Percentiles rank a stretch among this genome's conserved stretches.
phyloP scores from a whole-genome alignment of 202 grass and related monocot species.

The Panicum virgatum region DNA sequence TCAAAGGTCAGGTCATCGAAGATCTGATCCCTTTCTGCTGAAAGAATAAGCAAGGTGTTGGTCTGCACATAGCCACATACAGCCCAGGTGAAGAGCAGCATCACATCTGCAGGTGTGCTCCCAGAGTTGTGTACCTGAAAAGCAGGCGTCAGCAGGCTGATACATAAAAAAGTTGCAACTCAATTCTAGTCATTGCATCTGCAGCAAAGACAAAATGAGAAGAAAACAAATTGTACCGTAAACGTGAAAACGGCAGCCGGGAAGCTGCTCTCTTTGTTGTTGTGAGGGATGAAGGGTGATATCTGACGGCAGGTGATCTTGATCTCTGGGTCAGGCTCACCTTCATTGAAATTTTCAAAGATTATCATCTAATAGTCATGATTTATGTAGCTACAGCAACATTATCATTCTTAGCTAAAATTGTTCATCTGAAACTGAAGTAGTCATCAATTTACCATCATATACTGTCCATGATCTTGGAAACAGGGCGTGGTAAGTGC shows the following conservation, averaged over 20 bases:
- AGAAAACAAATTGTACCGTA: constrained; percentile 45
- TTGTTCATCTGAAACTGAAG: neutral
- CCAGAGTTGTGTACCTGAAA: constrained; percentile 70
- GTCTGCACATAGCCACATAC: constrained; percentile 67
- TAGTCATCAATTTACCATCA: constrained; percentile 55
- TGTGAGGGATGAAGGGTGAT: constrained; percentile 91
- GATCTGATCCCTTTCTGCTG: neutral
- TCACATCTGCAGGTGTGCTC: constrained; percentile 70
- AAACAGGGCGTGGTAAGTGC: constrained; percentile 79
- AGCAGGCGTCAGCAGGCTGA: constrained; percentile 10
- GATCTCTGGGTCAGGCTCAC: constrained; percentile 78
- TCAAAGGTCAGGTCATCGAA: neutral
- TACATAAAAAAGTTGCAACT: neutral
- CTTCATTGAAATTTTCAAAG: constrained; percentile 37
- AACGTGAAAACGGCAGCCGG: constrained; percentile 75
- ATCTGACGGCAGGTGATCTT: constrained; percentile 91
- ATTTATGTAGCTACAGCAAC: neutral
- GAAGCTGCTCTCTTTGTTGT: constrained; percentile 81
- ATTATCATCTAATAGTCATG: neutral
- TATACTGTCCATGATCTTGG: constrained; percentile 93
- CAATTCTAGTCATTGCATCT: neutral
- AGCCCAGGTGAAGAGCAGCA: constrained; percentile 89
- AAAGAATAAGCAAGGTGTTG: neutral
- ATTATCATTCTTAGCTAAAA: neutral
- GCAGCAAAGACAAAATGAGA: neutral